Evolutionary conservation across 1,139 yeast species (phyloP).

Genomic region (Diutina neorugosa): DNA sequence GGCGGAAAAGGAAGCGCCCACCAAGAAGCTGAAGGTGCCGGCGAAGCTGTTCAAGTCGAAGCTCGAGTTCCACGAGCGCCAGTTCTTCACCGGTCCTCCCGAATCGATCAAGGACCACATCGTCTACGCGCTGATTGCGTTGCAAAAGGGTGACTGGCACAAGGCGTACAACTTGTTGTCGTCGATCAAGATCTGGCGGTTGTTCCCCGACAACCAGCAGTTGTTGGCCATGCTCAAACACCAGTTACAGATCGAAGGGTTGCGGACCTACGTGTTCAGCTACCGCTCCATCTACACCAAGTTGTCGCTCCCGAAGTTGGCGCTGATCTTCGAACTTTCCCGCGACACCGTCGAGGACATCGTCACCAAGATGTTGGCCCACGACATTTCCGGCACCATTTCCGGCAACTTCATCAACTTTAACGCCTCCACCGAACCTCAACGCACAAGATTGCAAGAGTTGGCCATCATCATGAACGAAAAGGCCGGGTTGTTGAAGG

Average conservation of each 20-base stretch:
- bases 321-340: constrained; percentile 54
- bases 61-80: constrained; percentile 88
- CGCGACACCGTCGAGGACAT: constrained; percentile 46
- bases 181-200: constrained; percentile 79
- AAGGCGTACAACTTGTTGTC: constrained; percentile 60
- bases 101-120: constrained; percentile 92
- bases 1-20: constrained; percentile 14
- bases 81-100: constrained; percentile 95
- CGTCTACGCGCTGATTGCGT: constrained; percentile 84
- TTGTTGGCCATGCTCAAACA: constrained; percentile 60
- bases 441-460: constrained; percentile 77
- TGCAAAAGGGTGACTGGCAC: constrained; percentile 86
- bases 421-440: constrained; percentile 56
- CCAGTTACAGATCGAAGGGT: constrained; percentile 80
- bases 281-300: constrained; percentile 69
- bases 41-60: constrained; percentile 84
- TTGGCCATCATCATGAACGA: constrained; percentile 82
- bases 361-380: constrained; percentile 61
- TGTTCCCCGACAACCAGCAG: constrained; percentile 57
- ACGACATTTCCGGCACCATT: background rate
- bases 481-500: constrained; percentile 69
- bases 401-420: constrained; percentile 54
- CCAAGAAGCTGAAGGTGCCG: constrained; percentile 43
- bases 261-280: constrained; percentile 81
- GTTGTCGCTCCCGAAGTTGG: constrained; percentile 56